Percentiles rank a stretch among this genome's conserved stretches.
Conservation (phyloP, 108 stramenopile species). For the Cyclotella distinguenda region DNA sequence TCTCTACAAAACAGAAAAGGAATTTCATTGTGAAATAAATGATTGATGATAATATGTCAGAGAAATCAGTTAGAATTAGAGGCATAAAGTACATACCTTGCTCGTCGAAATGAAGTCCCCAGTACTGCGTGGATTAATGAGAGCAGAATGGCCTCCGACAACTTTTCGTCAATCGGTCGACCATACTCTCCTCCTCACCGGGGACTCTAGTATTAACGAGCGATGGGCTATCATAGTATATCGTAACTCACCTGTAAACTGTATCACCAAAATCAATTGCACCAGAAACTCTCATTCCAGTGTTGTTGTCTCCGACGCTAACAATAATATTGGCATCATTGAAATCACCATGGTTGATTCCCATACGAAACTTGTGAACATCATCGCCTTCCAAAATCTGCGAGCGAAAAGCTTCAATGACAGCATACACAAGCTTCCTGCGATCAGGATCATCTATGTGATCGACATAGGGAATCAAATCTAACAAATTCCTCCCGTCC, state of each 20-base stretch:
- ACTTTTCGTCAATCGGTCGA: conserved; percentile 85
- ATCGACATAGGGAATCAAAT: conserved; percentile 55
- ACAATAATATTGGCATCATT: conserved; percentile 90
- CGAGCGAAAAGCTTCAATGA: conserved; percentile 69
- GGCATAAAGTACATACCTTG: too few species aligned
- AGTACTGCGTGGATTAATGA: conserved; percentile 50
- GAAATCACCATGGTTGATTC: conserved; percentile 74
- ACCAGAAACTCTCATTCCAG: conserved; percentile 54
- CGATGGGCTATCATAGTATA: not conserved
- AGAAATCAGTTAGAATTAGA: too few species aligned
- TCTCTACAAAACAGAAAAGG: too few species aligned
- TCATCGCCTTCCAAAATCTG: conserved; percentile 56
- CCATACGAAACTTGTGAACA: conserved; percentile 46
- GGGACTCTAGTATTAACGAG: conserved; percentile 82
- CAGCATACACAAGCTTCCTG: conserved; percentile 54
- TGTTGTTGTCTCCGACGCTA: conserved; percentile 46
- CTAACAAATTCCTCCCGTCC: conserved; percentile 76
- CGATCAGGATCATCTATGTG: conserved; percentile 57
- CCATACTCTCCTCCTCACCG: conserved; percentile 48
- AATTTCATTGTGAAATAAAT: too few species aligned
- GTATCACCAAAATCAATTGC: conserved; percentile 92
- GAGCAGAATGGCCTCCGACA: conserved; percentile 75
- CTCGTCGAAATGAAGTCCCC: conserved; percentile 87
- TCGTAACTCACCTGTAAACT: conserved; percentile 70
- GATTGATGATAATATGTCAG: too few species aligned